Conservation (phyloP, 805 yeast species). For the Brettanomyces sp. region DNA sequence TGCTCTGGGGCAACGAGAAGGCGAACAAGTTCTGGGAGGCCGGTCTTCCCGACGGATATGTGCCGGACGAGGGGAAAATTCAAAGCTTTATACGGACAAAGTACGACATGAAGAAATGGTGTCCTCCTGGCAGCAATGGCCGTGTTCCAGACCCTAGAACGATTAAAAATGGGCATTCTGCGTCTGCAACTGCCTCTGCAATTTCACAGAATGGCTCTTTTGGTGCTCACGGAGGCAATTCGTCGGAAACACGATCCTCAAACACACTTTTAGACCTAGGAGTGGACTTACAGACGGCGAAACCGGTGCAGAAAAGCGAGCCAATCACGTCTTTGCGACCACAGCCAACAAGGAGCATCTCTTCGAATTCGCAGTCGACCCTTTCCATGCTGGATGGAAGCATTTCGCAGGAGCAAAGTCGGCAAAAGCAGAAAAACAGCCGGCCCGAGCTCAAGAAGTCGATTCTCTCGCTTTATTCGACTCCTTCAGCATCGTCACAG, state of each 20-base stretch:
- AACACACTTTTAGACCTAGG: constrained; percentile 3
- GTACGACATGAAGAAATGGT: constrained; percentile 87
- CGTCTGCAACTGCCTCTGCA: not conserved
- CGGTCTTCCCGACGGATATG: constrained; percentile 55
- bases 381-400: constrained; percentile 4
- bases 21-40: constrained; percentile 85
- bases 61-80: constrained; percentile 77
- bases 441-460: constrained; percentile 90
- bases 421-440: constrained; percentile 9
- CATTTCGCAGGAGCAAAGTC: constrained; percentile 5
- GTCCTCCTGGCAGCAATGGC: constrained; percentile 31
- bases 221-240: not conserved
- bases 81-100: constrained; percentile 88
- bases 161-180: constrained; percentile 10
- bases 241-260: constrained; percentile 1
- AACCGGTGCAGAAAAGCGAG: not conserved
- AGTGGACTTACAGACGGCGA: constrained; percentile 1
- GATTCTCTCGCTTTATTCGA: constrained; percentile 77
- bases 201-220: not conserved
- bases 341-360: constrained; percentile 1
- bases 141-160: constrained; percentile 51
- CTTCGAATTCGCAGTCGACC: constrained; percentile 4
- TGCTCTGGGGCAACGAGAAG: constrained; percentile 74
- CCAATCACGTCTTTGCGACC: not conserved
- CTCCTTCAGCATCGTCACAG: constrained; percentile 31